These are phyloP conservation scores for Phoma sp. DNA, from an alignment of 2,329 filamentous ascomycete genomes.

Conservation along the genomic window DNA sequence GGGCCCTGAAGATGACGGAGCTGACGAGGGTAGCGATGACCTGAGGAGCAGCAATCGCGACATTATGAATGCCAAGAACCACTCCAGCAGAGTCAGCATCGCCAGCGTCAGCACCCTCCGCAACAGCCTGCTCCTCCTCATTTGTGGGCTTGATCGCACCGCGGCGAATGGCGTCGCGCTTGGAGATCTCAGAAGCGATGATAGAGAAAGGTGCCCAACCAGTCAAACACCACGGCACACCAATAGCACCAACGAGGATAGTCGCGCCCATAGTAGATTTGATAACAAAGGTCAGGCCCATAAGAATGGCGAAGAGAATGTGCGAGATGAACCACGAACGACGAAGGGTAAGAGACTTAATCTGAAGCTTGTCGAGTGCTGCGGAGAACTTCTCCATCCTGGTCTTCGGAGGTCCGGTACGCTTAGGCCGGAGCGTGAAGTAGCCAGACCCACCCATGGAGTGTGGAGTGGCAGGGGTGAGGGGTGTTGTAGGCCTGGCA, in stretches of 20 bases:
- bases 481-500: constrained; percentile 49
- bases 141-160: constrained; percentile 52
- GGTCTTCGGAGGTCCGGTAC: constrained; percentile 27
- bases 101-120: constrained; percentile 58
- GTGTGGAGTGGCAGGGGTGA: constrained; percentile 41
- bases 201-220: constrained; percentile 96
- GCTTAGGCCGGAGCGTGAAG: constrained; percentile 36
- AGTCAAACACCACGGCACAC: constrained; percentile 90
- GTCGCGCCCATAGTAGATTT: constrained; percentile 74
- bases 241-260: constrained; percentile 77
- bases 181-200: constrained; percentile 89
- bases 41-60: constrained; percentile 89
- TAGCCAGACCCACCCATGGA: constrained; percentile 44
- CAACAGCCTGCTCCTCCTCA: constrained; percentile 49
- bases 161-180: constrained; percentile 72
- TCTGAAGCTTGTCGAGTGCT: constrained; percentile 68
- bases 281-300: constrained; percentile 84
- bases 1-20: constrained; percentile 79
- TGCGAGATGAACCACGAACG: constrained; percentile 86
- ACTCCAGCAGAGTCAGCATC: constrained; percentile 81
- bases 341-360: constrained; percentile 84
- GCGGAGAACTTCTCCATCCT: constrained; percentile 32
- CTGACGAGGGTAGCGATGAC: constrained; percentile 87
- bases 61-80: constrained; percentile 93
- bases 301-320: constrained; percentile 79